Conservation (phyloP, 2,329 filamentous ascomycete species). For the Penicillium concentricum region DNA sequence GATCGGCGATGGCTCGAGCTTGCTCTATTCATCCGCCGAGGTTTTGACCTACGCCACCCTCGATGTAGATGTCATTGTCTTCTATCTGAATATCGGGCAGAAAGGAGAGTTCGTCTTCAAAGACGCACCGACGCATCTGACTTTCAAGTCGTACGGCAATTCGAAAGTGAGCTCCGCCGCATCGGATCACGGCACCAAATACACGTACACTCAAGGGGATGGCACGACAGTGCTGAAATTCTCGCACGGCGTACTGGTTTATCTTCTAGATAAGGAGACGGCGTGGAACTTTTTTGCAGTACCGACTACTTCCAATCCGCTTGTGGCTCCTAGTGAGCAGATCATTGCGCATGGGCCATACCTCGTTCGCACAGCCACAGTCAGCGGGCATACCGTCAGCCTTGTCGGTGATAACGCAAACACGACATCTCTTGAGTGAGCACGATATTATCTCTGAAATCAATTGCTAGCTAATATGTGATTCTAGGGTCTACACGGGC, state of each 20-base stretch:
- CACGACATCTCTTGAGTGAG: slow-evolving; percentile 42
- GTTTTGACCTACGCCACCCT: slow-evolving; percentile 48
- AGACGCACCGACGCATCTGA: slow-evolving; percentile 31
- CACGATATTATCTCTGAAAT: background rate
- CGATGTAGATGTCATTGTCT: slow-evolving; percentile 46
- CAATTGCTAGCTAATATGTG: background rate
- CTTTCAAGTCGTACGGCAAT: slow-evolving; percentile 44
- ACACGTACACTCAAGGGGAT: slow-evolving; percentile 50
- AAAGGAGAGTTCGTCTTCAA: slow-evolving; percentile 53
- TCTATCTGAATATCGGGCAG: slow-evolving; percentile 53
- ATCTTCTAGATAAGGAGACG: slow-evolving; percentile 53
- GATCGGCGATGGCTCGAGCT: slow-evolving; percentile 44
- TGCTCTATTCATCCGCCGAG: slow-evolving; percentile 55
- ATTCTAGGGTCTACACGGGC: slow-evolving; percentile 40
- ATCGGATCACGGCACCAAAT: slow-evolving; percentile 32
- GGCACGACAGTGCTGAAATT: slow-evolving; percentile 51
- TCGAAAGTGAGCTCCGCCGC: slow-evolving; percentile 34
- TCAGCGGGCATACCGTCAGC: slow-evolving; percentile 35
- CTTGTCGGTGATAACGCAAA: slow-evolving; percentile 45
- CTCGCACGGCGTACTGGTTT: slow-evolving; percentile 51
- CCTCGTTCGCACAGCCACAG: slow-evolving; percentile 43
- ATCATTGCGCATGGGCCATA: slow-evolving; percentile 48
- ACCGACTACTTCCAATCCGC: slow-evolving; percentile 47
- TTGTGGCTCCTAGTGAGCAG: slow-evolving; percentile 48
- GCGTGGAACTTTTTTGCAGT: slow-evolving; percentile 60